A percentile compares a stretch with the other conserved stretches of the same genome.
Evolutionary conservation across 2,329 filamentous ascomycete genomes (phyloP).

Genomic region (Trichothecium sympodiale): DNA sequence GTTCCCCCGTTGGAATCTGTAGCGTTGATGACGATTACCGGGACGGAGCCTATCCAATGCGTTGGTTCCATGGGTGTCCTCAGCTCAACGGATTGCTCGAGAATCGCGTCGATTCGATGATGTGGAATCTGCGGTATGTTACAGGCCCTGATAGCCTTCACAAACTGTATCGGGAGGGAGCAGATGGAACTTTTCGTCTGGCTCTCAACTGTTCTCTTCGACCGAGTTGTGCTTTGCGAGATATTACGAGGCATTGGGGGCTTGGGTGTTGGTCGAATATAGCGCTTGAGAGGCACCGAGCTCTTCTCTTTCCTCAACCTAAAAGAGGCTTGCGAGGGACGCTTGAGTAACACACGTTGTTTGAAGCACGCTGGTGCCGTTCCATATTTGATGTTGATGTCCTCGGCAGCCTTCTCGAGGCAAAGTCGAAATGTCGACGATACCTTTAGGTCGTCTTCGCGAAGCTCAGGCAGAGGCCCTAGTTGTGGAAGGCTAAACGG

Average conservation of each 20-base stretch:
- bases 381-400: conserved; percentile 17
- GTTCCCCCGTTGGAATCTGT: no score
- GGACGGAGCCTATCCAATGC: no score
- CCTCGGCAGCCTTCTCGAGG: conserved; percentile 18
- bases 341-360: no score
- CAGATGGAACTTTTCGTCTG: conserved; percentile 5
- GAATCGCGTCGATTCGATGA: conserved; percentile 7
- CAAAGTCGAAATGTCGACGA: conserved; percentile 17
- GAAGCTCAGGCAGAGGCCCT: conserved; percentile 15
- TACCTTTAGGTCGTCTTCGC: conserved; percentile 11
- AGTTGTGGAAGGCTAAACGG: conserved; percentile 14
- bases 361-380: conserved; percentile 1
- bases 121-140: conserved; percentile 3
- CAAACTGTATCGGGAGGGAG: background rate
- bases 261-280: no score
- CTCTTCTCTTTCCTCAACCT: background rate
- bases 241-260: no score
- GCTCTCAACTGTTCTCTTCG: conserved; percentile 3
- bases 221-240: no score
- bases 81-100: conserved; percentile 4
- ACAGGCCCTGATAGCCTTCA: no score
- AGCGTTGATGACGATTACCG: no score
- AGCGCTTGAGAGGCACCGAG: no score
- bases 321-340: conserved; percentile 3
- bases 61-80: conserved; percentile 1